Base-by-base conservation (phyloP, 352 stramenopile species). In the Phytophthora colocasiae region DNA sequence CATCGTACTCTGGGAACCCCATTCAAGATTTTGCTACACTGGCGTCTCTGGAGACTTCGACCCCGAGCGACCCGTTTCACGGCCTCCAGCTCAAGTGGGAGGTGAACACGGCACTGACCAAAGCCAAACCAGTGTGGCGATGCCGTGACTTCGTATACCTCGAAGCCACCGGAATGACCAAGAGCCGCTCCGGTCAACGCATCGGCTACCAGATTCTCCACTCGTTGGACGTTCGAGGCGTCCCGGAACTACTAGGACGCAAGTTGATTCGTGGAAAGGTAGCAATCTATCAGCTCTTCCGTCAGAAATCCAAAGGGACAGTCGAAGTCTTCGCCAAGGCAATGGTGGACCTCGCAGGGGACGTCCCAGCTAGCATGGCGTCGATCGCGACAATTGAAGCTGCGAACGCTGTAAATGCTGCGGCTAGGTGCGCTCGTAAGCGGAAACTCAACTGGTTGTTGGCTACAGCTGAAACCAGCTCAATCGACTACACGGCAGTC, bases 161-260 rank as follows among this genome's bases (percentile, higher is more conserved):
- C 19, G 78, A 87, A 46, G 54, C 49, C 41, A 75, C 60, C 2
- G 75, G 78, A 0, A 51, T 79, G 32, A 83, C 67, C 4, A 80
- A 40, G 32, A 66, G 27, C 26, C 44, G 38, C 1, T 63, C 49
- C 0, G 72, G 75, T 2, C 66, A 84, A 31, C 44, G 57, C 17
- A 58, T 87, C 22, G 78, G 78, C 3, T 84, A 77, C 60, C 75
- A 81, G 29, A 77, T 84, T 39, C 55, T 83, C 45, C 75, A 87
- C 56, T 84, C 75, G 8, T 45, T 87, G 1, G 75, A 84, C 40
- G 57, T 87, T 27, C 43, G 60, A 11, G 75, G 68, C 7, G 77
- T 74, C 4, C 68, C 78, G 0, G 55, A 71, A 31, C 65, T 87
- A 1, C 61, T 34, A 27, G 63, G 67, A 34, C 67, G 65, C 27